phyloP scores from a whole-genome alignment of 108 stramenopile genomes.

The Licmophora abbreviata region DNA sequence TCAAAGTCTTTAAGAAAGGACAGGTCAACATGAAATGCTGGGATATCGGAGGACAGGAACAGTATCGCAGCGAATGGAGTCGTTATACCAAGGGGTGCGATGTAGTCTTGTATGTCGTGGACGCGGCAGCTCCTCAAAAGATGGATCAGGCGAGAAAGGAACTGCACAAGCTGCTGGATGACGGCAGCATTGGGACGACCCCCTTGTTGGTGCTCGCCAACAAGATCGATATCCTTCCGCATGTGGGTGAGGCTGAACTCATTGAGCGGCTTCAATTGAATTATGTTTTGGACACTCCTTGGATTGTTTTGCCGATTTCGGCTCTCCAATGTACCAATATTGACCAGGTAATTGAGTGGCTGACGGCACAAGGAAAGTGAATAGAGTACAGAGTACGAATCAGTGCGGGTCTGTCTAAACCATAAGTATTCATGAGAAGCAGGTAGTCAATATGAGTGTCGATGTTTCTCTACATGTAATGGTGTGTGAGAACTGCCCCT shows the following conservation, averaged over 20 bases:
- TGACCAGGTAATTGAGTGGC: slow-evolving; percentile 93
- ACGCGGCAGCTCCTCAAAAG: slow-evolving; percentile 85
- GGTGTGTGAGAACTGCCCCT: neutral
- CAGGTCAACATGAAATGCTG: slow-evolving; percentile 96
- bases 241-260: slow-evolving; percentile 78
- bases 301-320: slow-evolving; percentile 93
- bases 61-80: slow-evolving; percentile 91
- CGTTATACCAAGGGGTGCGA: slow-evolving; percentile 92
- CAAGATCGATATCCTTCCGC: slow-evolving; percentile 90
- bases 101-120: slow-evolving; percentile 93
- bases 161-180: slow-evolving; percentile 90
- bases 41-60: slow-evolving; percentile 94
- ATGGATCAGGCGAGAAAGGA: slow-evolving; percentile 86
- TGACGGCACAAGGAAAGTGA: slow-evolving; percentile 84
- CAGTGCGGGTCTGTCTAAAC: too few relatives aligned
- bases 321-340: slow-evolving; percentile 87
- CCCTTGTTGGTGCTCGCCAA: slow-evolving; percentile 90
- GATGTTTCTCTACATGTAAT: too few relatives aligned
- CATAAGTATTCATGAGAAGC: too few relatives aligned
- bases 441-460: too few relatives aligned
- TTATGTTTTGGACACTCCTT: slow-evolving; percentile 94
- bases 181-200: slow-evolving; percentile 81
- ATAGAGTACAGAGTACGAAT: neutral
- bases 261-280: slow-evolving; percentile 90
- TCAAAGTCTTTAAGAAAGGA: slow-evolving; percentile 89